Evolutionary conservation across 306 rosid species (phyloP).

Genomic region (Malus fusca): DNA sequence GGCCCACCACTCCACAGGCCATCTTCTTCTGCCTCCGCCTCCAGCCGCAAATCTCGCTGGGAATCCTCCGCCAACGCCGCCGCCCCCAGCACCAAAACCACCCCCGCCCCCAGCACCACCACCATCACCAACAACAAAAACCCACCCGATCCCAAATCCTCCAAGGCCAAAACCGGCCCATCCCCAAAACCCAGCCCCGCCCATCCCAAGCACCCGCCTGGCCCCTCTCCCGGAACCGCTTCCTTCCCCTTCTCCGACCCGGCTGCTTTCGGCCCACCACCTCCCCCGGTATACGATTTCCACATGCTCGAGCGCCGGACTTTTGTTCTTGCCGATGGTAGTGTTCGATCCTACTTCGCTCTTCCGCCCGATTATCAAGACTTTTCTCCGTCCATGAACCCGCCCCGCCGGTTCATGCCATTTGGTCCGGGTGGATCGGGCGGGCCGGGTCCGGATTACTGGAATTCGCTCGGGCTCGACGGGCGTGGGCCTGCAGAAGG

Average conservation of each 20-base stretch:
- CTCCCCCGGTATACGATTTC: constrained; percentile 84
- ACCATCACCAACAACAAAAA: constrained; percentile 6
- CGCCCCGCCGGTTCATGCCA: constrained; percentile 27
- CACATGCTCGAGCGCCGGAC: constrained; percentile 98
- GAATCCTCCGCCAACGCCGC: constrained; percentile 30
- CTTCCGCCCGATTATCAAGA: constrained; percentile 86
- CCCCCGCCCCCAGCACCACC: not conserved
- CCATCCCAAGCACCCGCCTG: constrained; percentile 9
- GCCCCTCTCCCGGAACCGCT: constrained; percentile 25
- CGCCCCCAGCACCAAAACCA: not conserved
- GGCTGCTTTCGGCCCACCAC: constrained; percentile 56
- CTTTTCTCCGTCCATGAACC: constrained; percentile 35
- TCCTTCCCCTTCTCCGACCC: constrained; percentile 47
- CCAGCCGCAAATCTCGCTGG: constrained; percentile 80
- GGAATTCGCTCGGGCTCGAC: constrained; percentile 49
- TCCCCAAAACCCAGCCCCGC: constrained; percentile 26
- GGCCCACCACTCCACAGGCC: constrained; percentile 32
- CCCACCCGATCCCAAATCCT: constrained; percentile 31
- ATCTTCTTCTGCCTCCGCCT: constrained; percentile 35
- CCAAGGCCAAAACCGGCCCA: constrained; percentile 27
- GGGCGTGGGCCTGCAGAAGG: constrained; percentile 44
- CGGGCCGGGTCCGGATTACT: constrained; percentile 45
- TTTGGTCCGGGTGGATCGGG: constrained; percentile 27
- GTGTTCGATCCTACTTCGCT: constrained; percentile 83
- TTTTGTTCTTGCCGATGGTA: constrained; percentile 78